Conservation (phyloP, 2,329 filamentous ascomycete species). For the Scleromitrula shiraiana region DNA sequence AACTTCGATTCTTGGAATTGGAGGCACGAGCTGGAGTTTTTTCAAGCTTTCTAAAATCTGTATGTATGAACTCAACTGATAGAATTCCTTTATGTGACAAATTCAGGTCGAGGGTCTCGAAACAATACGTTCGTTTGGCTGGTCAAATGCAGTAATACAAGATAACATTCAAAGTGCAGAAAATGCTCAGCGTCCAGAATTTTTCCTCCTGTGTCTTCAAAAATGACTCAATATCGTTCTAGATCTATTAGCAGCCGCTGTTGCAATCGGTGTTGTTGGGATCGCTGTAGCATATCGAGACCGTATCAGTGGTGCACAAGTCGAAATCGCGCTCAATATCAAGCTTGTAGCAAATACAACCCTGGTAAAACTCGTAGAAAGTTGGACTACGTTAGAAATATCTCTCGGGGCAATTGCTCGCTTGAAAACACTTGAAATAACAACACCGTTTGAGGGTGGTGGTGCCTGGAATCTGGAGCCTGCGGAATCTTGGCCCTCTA, state of each 20-base stretch:
- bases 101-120: slow-evolving; percentile 39
- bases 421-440: slow-evolving; percentile 42
- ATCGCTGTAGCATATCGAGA: slow-evolving; percentile 14
- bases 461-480: slow-evolving; percentile 7
- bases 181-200: slow-evolving; percentile 46
- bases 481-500: slow-evolving; percentile 28
- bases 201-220: slow-evolving; percentile 47
- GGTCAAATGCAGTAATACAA: slow-evolving; percentile 37
- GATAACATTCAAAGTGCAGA: slow-evolving; percentile 42
- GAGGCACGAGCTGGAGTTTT: slow-evolving; percentile 50
- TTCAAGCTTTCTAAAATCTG: slow-evolving; percentile 35
- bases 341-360: slow-evolving; percentile 19
- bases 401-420: slow-evolving; percentile 49
- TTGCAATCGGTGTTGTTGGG: slow-evolving; percentile 15
- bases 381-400: slow-evolving; percentile 51
- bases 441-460: slow-evolving; percentile 32
- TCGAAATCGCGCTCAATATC: slow-evolving; percentile 23
- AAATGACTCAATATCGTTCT: slow-evolving; percentile 47
- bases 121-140: slow-evolving; percentile 49
- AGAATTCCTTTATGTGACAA: not conserved
- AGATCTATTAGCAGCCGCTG: slow-evolving; percentile 12
- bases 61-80: slow-evolving; percentile 7
- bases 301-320: slow-evolving; percentile 14
- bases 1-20: slow-evolving; percentile 52
- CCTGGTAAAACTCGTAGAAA: slow-evolving; percentile 28